These are phyloP conservation scores for Fusarium proliferatum DNA, from an alignment of 2,329 filamentous ascomycete genomes.

Conservation along the genomic window DNA sequence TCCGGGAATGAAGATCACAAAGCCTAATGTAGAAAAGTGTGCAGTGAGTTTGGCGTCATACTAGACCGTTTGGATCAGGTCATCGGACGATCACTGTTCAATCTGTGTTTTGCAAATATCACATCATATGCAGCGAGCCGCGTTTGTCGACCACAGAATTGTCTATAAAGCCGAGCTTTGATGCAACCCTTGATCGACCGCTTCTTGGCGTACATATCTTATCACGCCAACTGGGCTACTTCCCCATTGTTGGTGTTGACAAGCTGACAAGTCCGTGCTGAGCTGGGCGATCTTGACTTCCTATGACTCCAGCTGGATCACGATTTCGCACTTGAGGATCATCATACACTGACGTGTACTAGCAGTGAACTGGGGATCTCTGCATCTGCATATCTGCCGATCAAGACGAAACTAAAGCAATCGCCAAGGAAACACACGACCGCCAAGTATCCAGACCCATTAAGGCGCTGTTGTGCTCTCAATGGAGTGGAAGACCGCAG, in stretches of 20 bases:
- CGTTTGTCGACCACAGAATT: constrained; percentile 1
- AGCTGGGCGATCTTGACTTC: background rate
- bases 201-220: constrained; percentile 10
- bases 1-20: constrained; percentile 18
- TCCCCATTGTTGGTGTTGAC: background rate
- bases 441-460: background rate
- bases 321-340: background rate
- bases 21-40: constrained; percentile 4
- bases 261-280: constrained; percentile 7
- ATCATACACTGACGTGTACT: background rate
- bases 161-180: constrained; percentile 4
- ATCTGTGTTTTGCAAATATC: background rate
- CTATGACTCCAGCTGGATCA: background rate
- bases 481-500: background rate
- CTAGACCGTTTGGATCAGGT: constrained; percentile 12
- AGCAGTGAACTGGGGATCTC: background rate
- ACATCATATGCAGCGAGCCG: constrained; percentile 5
- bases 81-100: constrained; percentile 15
- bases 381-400: background rate
- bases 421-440: background rate
- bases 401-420: background rate
- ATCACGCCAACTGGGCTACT: background rate
- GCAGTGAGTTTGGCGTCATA: background rate
- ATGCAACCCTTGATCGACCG: background rate
- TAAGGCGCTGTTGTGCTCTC: background rate